Base-by-base conservation (phyloP, 768 basidiomycete genomes). In the Hygrophoropsis aurantiaca region DNA sequence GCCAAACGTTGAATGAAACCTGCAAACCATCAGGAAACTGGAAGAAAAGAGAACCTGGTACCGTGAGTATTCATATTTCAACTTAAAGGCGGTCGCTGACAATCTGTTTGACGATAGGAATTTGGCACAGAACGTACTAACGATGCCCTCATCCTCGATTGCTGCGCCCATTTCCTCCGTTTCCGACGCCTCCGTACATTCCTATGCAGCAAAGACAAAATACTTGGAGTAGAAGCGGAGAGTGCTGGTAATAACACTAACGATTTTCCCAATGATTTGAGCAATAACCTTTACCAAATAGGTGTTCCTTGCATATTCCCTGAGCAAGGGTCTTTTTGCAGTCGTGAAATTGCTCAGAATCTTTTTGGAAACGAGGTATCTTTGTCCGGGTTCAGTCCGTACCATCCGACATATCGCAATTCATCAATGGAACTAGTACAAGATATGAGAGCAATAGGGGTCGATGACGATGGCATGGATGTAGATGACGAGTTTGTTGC, bases 61-160 rank as follows among this genome's bases (percentile, higher is more conserved):
- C 78, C 60, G 83, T 79, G 45, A 49, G 76, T 58, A 11, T 33
- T 16, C 27, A n/a, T 30, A 20, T n/a, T 35, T 30, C 20, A 11
- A n/a, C 27, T n/a, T 4, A 36, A 7, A 47, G 9, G 11, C 39
- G 34, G 11, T 24, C 13, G 49, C 15, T 47, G 41, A 18, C 21
- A 36, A 3, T 34, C 13, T 13, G 6, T 4, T 26, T 16, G 16
- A 51, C 50, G 42, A 36, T 56, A 58, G 57, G 57, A 57, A 20
- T 38, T 60, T 16, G 55, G 58, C 21, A 53, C 50, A 42, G 74
- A 74, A 51, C 72, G 74, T 58, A 63, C 56, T 49, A 90, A 89
- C 56, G 90, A 93, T 56, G 72, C 73, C 42, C 65, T 85, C 32
- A 89, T 93, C 55, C 65, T 86, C 43, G 90, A 91, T 60, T 92